phyloP scores from a whole-genome alignment of 208 protist genomes.

The Leptomonas pyrrhocoris region DNA sequence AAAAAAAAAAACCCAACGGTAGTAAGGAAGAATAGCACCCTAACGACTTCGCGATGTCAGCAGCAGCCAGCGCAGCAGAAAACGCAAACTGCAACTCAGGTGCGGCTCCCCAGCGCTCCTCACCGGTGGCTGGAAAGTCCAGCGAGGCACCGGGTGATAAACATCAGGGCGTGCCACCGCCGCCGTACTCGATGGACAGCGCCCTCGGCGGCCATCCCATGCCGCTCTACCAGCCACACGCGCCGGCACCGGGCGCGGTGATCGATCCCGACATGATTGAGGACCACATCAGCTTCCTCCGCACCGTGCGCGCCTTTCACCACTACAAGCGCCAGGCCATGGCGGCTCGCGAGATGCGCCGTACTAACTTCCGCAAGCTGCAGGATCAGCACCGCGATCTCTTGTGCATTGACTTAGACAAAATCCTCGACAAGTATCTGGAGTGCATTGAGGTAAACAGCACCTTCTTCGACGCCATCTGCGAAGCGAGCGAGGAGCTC shows the following conservation, averaged over 20 bases:
- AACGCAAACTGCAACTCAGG: conserved; percentile 10
- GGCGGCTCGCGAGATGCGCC: conserved; percentile 70
- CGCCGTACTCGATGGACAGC: conserved; percentile 40
- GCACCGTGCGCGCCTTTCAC: conserved; percentile 82
- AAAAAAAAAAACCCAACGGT: too few species aligned
- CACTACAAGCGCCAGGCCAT: conserved; percentile 78
- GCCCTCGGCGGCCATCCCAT: conserved; percentile 5
- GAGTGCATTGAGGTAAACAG: conserved; percentile 85
- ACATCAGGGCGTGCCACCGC: conserved; percentile 41
- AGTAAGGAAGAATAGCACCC: neutral
- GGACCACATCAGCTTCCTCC: conserved; percentile 87
- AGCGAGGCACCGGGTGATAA: conserved; percentile 33
- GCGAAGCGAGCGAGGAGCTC: conserved; percentile 75
- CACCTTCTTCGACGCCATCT: conserved; percentile 86
- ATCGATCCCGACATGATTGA: conserved; percentile 79
- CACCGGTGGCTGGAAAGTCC: conserved; percentile 7
- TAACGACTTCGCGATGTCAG: conserved; percentile 6
- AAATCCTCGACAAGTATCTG: conserved; percentile 75
- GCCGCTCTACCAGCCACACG: conserved; percentile 38
- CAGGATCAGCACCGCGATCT: conserved; percentile 71
- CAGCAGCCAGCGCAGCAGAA: conserved; percentile 4
- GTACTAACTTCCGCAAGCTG: conserved; percentile 81
- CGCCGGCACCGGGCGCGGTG: conserved; percentile 24
- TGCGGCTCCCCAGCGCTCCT: conserved; percentile 9
- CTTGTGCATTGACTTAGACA: conserved; percentile 80